phyloP scores from a whole-genome alignment of 2,329 filamentous ascomycete genomes.

The Fusarium dimerum region DNA sequence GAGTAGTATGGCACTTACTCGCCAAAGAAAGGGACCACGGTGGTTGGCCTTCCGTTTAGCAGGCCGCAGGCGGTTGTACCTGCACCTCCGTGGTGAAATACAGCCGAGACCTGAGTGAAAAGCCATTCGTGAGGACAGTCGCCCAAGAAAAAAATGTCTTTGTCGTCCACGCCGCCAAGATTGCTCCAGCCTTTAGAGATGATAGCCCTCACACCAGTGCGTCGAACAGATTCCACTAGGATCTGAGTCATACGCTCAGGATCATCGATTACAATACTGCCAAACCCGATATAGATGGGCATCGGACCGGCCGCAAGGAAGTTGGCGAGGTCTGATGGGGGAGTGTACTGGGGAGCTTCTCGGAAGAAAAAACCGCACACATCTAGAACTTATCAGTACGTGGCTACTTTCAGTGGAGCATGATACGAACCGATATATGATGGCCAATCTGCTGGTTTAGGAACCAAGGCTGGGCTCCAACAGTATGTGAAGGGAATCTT shows the following conservation, averaged over 20 bases:
- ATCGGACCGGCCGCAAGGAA: conserved; percentile 59
- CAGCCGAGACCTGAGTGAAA: conserved; percentile 74
- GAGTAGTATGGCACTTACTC: conserved; percentile 40
- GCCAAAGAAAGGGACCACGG: conserved; percentile 82
- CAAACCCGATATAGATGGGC: conserved; percentile 73
- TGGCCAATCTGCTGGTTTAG: conserved; percentile 67
- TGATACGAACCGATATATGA: conserved; percentile 52
- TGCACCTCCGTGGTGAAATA: conserved; percentile 83
- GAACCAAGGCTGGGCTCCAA: conserved; percentile 69
- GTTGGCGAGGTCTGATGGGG: conserved; percentile 52
- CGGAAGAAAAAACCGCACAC: conserved; percentile 67
- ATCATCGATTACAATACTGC: conserved; percentile 71
- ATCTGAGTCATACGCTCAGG: conserved; percentile 64
- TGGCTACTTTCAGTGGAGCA: not conserved
- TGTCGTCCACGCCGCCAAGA: conserved; percentile 57
- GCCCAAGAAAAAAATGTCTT: conserved; percentile 66
- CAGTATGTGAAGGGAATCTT: conserved; percentile 76
- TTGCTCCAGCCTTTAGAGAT: conserved; percentile 74
- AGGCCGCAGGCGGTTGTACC: conserved; percentile 86
- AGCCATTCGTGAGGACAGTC: conserved; percentile 81
- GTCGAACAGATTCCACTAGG: conserved; percentile 64
- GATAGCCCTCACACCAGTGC: conserved; percentile 64
- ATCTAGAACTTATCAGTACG: not conserved
- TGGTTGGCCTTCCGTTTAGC: conserved; percentile 71
- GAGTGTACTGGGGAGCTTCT: conserved; percentile 54